Conservation (phyloP, 148 eudicot species). For the Amaranthus hypochondriacus region DNA sequence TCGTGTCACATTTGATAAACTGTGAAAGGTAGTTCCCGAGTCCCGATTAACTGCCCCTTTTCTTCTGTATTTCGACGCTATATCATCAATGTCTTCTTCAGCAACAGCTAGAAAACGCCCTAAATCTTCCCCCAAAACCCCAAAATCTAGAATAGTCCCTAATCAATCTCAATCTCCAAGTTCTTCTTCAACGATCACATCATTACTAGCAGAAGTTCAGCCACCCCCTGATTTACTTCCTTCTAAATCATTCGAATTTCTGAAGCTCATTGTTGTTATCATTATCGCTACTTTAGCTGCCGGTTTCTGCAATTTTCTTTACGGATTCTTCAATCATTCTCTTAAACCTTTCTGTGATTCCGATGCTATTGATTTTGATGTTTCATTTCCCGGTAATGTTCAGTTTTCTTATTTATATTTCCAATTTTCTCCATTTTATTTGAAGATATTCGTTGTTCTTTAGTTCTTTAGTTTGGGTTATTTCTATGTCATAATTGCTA, state of each 20-base stretch:
- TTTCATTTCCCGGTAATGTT: slow-evolving; percentile 35
- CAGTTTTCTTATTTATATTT: background rate
- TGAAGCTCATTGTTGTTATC: slow-evolving; percentile 49
- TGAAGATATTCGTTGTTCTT: background rate
- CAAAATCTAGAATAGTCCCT: slow-evolving; percentile 11
- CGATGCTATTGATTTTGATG: slow-evolving; percentile 30
- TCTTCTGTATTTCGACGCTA: background rate
- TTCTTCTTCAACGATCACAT: slow-evolving; percentile 26
- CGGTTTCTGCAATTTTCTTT: slow-evolving; percentile 32
- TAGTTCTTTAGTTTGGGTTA: background rate
- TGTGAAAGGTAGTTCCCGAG: no score
- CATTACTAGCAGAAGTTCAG: slow-evolving; percentile 31
- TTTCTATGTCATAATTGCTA: background rate
- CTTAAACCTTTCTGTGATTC: slow-evolving; percentile 60
- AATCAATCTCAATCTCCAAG: slow-evolving; percentile 17
- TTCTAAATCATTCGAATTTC: slow-evolving; percentile 44
- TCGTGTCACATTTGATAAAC: no score
- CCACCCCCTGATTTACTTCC: slow-evolving; percentile 58
- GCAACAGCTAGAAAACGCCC: slow-evolving; percentile 23
- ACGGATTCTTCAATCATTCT: slow-evolving; percentile 27
- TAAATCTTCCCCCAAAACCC: slow-evolving; percentile 22
- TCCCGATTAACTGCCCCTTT: no score
- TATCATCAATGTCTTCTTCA: slow-evolving; percentile 12
- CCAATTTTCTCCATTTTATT: background rate
- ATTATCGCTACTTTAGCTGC: slow-evolving; percentile 54